A percentile compares a stretch with the other conserved stretches of the same genome.
Evolutionary conservation across 2,329 filamentous ascomycete genomes (phyloP).

Genomic region (Sporothrix pallida): DNA sequence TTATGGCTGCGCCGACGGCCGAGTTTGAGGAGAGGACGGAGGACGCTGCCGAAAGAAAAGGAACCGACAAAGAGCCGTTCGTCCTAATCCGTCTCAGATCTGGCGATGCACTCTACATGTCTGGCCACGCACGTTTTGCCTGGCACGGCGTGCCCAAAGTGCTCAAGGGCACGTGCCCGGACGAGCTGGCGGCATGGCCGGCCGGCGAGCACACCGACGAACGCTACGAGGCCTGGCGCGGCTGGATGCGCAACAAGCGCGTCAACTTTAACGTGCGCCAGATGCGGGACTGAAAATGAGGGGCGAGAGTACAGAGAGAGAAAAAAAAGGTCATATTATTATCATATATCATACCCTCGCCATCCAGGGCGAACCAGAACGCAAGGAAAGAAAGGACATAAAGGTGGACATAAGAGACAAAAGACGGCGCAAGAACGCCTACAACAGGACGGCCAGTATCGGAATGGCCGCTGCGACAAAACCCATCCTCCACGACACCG

Average conservation of each 20-base stretch:
- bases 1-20: conserved; percentile 73
- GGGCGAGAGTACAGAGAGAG: too few species aligned
- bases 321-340: not conserved
- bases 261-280: conserved; percentile 93
- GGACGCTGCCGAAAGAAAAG: too few species aligned
- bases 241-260: conserved; percentile 87
- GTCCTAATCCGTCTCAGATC: conserved; percentile 73
- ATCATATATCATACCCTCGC: not conserved
- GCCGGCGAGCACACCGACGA: conserved; percentile 49
- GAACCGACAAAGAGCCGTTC: conserved; percentile 50
- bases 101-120: conserved; percentile 92
- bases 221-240: conserved; percentile 71
- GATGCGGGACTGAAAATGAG: conserved; percentile 64
- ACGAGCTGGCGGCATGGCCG: conserved; percentile 77
- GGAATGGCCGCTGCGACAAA: not conserved
- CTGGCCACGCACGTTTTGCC: conserved; percentile 77
- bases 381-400: not conserved
- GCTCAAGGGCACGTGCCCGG: conserved; percentile 77
- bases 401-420: not conserved
- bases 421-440: not conserved
- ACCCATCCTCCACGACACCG: not conserved
- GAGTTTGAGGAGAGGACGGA: conserved; percentile 35
- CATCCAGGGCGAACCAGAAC: not conserved
- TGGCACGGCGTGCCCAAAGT: conserved; percentile 97
- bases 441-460: not conserved